A percentile compares a stretch with the other conserved stretches of the same genome.
These are phyloP conservation scores for Ustilago shanxiensis DNA, from an alignment of 1,284 basidiomycete species.

Conservation along the genomic window DNA sequence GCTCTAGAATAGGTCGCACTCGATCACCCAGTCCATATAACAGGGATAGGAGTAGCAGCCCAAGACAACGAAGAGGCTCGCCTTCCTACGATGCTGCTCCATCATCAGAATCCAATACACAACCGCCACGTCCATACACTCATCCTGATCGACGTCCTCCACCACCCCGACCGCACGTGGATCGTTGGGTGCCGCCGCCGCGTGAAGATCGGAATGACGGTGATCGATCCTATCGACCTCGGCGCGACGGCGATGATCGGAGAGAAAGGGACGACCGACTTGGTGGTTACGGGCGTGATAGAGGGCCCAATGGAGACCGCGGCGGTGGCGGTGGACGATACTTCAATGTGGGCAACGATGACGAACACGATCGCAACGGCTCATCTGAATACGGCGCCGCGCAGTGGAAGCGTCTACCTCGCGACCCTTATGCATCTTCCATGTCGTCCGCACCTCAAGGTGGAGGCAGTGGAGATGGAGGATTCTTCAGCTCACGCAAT, in stretches of 20 bases:
- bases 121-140: constrained; percentile 16
- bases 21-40: constrained; percentile 9
- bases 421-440: constrained; percentile 42
- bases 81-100: constrained; percentile 27
- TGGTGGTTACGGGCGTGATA: constrained; percentile 10
- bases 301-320: not conserved
- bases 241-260: constrained; percentile 10
- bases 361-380: not conserved
- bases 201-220: constrained; percentile 18
- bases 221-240: constrained; percentile 16
- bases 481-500: constrained; percentile 51
- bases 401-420: constrained; percentile 47
- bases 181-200: constrained; percentile 48
- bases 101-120: constrained; percentile 16
- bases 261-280: constrained; percentile 13
- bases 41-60: constrained; percentile 3
- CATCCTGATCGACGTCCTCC: constrained; percentile 46
- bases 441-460: constrained; percentile 13
- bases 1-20: not conserved
- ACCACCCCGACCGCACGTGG: constrained; percentile 35
- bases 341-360: constrained; percentile 19
- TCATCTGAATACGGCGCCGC: constrained; percentile 39
- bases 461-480: constrained; percentile 17
- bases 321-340: constrained; percentile 24
- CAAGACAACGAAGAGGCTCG: constrained; percentile 21